Percentiles rank a stretch among this genome's conserved stretches.
These are phyloP conservation scores for Aspergillus persii DNA, from an alignment of 2,329 filamentous ascomycete genomes.

Conservation along the genomic window DNA sequence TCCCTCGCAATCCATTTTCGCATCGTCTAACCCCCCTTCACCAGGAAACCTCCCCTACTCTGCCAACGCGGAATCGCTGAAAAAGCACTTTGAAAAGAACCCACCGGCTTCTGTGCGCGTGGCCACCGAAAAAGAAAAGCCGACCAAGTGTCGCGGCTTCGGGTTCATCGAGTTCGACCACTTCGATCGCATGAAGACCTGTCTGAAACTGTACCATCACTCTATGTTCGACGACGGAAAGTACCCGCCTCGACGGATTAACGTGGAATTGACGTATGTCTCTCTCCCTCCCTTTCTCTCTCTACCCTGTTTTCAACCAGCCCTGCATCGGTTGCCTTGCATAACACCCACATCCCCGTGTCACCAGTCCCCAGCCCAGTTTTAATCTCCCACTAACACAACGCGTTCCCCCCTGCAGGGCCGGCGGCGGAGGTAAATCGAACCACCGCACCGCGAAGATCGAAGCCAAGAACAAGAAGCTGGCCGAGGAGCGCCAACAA, in stretches of 20 bases:
- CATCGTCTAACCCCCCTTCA: neutral
- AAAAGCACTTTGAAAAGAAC: slow-evolving; percentile 74
- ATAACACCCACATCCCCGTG: neutral
- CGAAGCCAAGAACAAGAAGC: slow-evolving; percentile 78
- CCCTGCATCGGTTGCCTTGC: neutral
- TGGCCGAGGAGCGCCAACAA: slow-evolving; percentile 66
- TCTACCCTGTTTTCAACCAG: neutral
- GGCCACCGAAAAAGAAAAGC: slow-evolving; percentile 64
- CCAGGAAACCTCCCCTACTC: slow-evolving; percentile 83
- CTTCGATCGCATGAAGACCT: slow-evolving; percentile 89
- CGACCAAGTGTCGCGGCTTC: slow-evolving; percentile 67
- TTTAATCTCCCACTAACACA: neutral
- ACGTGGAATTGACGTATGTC: slow-evolving; percentile 81
- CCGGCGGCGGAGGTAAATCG: slow-evolving; percentile 78
- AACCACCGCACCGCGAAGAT: slow-evolving; percentile 72
- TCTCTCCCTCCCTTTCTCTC: neutral
- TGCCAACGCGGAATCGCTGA: slow-evolving; percentile 68
- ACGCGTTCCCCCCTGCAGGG: slow-evolving; percentile 47
- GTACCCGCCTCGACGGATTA: slow-evolving; percentile 69
- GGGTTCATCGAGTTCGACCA: slow-evolving; percentile 87
- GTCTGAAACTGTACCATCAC: slow-evolving; percentile 87
- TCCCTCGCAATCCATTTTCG: neutral
- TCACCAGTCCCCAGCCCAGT: neutral
- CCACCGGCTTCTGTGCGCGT: slow-evolving; percentile 69
- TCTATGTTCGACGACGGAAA: slow-evolving; percentile 64